Base-by-base conservation (phyloP, 345 rosid species). In the Laguncularia racemosa region DNA sequence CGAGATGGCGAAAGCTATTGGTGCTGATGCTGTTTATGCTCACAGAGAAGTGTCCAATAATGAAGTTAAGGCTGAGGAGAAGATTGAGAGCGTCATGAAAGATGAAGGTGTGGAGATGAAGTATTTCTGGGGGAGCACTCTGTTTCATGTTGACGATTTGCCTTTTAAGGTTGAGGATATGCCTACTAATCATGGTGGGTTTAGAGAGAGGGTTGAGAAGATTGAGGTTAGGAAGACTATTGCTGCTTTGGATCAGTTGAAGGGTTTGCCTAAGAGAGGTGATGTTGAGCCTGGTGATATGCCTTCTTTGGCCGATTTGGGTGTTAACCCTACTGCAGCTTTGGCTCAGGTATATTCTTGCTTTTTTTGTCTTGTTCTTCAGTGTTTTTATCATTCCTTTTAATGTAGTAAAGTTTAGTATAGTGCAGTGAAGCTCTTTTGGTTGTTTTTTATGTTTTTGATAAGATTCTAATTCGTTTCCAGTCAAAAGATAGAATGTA, bases 61-160 rank as follows among this genome's bases (percentile, higher is more conserved):
- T 20, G 97, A 88, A 65, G 96, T 86, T 46, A 88, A 84, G 70
- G 72, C 88, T 6, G 99, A 95, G 84, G 89, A 78, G 71, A 83
- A 78, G 84, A 84, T 95, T 59, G 95, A 88, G 61, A 67, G 68
- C 0, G 93, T 85, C 0, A 77, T 95, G 93, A 88, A 90, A 70
- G 99, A 88, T 47, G 97, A 90, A 65, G 95, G 95, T 2, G 67
- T 88, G 50, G 93, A 95, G 67, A 78, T 95, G 7, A 95, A 88
- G 68, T 84, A 80, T 78, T 85, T 85, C 52, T 95, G 99, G 99
- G 99, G 99, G 38, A 86, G 96, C 70, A 95, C 99, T 48, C 60
- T 95, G 67, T 86, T 85, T 61, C 99, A 95, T 58, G 59, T 80
- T 54, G 97, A 95, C 66, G 99, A 95, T 79, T 79, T 95, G 69